Evolutionary conservation across 139 green algal genomes (phyloP), one percentile per base, ranked within the genome.

Genomic region (Chlorella sp.): DNA sequence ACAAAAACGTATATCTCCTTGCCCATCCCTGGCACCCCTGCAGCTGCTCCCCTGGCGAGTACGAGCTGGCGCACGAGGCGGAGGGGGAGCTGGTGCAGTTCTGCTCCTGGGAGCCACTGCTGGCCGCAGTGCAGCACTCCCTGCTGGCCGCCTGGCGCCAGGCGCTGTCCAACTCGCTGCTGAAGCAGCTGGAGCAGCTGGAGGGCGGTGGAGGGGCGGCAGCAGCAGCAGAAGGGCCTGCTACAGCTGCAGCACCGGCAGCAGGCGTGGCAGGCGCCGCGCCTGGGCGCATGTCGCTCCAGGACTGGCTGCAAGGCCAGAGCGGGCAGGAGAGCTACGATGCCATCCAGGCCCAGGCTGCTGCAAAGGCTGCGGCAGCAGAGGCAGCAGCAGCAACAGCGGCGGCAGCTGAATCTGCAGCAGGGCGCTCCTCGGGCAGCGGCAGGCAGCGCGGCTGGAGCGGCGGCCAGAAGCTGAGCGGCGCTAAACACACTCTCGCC

Each of bases 71-170:
- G 2, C 69, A 43, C 34, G 85, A 87, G n/a, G 41, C 85, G 3
- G 85, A 77, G 64, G 85, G 73, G 38, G 24, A 43, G 16, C 30
- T 78, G 51, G 76, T 88, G 11, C 65, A 87, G 44, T 89, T 92
- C 69, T 19, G 32, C 30, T 43, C 80, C 70, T 88, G 76, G 81
- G 80, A 43, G 16, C 30, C 72, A 20, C 36, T 90, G 36, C 84
- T 88, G 76, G 28, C 56, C n/a, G 54, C 62, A 3, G 62, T 92
- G 41, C 56, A 76, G 38, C 44, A 26, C 17, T 81, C 87, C 26
- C 68, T 88, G 26, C 40, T 90, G 73, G 36, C 60, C 19, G 84
- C 87, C 26, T 92, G 88, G 88, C 43, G 67, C 34, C 46, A 28
- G 19, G 60, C 76, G 43, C 60, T 88, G 28, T 51, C 69, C 34